Evolutionary conservation across 2,329 filamentous ascomycete genomes (phyloP).

Genomic region (Aspergillus oerlinghausenensis): DNA sequence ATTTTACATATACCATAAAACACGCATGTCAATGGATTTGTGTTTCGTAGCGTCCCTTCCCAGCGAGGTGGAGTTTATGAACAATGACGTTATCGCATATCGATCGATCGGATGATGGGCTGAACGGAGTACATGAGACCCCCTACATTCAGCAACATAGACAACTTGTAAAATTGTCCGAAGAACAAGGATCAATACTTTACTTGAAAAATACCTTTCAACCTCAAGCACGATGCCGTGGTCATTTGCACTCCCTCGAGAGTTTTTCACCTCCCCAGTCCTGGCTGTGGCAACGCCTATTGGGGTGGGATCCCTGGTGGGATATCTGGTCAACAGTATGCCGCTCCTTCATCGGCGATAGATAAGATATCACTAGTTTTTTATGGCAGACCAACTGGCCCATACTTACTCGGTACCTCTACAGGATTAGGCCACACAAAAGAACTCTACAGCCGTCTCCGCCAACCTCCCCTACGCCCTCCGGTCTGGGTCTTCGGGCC

Average conservation of each 20-base stretch:
- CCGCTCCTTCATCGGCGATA: neutral
- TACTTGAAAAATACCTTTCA: neutral
- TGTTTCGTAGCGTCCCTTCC: neutral
- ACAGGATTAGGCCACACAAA: constrained; percentile 29
- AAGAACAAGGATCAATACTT: neutral
- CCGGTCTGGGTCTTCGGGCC: constrained; percentile 57
- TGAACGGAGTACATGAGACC: neutral
- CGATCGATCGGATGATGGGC: neutral
- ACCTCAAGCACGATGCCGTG: constrained; percentile 20
- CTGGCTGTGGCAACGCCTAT: constrained; percentile 27
- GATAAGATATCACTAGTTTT: neutral
- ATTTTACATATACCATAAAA: no score
- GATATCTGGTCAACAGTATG: constrained; percentile 29
- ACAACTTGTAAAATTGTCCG: neutral
- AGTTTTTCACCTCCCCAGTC: constrained; percentile 27
- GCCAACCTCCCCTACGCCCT: constrained; percentile 50
- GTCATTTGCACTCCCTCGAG: constrained; percentile 27
- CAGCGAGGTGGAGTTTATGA: neutral
- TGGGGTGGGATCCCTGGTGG: constrained; percentile 20
- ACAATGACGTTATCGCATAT: neutral
- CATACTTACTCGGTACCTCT: neutral
- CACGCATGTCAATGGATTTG: neutral
- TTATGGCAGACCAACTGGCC: neutral
- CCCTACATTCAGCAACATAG: neutral
- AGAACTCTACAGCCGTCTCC: constrained; percentile 33